Evolutionary conservation across 1,139 yeast genomes (phyloP).

Genomic region (Candida neerlandica): DNA sequence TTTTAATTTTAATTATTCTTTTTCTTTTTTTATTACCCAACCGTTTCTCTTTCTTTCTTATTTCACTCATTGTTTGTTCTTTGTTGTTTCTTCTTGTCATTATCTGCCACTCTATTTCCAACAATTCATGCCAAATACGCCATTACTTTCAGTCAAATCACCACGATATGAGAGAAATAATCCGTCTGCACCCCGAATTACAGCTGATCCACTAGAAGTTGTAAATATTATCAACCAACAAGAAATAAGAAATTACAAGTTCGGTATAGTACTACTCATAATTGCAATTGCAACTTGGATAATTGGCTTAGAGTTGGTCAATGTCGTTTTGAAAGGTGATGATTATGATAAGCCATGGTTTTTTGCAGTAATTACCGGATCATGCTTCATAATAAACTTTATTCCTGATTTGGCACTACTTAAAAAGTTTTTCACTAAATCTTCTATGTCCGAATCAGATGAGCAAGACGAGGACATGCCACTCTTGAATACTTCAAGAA

Average conservation of each 20-base stretch:
- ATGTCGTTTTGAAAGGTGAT: conserved; percentile 49
- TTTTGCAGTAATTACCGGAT: conserved; percentile 49
- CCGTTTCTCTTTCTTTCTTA: not conserved
- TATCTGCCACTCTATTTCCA: not conserved
- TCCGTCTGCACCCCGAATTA: conserved; percentile 17
- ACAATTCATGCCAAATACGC: conserved; percentile 5
- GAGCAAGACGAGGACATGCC: conserved; percentile 1
- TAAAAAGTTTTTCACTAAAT: not conserved
- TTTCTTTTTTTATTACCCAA: not conserved
- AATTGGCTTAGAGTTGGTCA: conserved; percentile 51
- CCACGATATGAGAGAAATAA: conserved; percentile 6
- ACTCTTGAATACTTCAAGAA: conserved; percentile 2
- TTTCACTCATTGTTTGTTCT: not conserved
- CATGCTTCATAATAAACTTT: conserved; percentile 47
- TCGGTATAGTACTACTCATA: conserved; percentile 45
- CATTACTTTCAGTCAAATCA: conserved; percentile 7
- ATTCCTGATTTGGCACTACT: conserved; percentile 34
- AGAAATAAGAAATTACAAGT: conserved; percentile 43
- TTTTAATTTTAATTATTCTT: too few relatives aligned
- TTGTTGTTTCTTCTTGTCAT: not conserved
- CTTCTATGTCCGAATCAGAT: not conserved
- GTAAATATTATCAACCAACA: conserved; percentile 48
- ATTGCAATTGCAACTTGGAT: conserved; percentile 52
- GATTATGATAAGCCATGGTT: conserved; percentile 51
- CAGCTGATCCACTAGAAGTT: conserved; percentile 38